A percentile compares a stretch with the other conserved stretches of the same genome.
Conservation (phyloP, 2,329 filamentous ascomycete species). For the Penicillium sp. region DNA sequence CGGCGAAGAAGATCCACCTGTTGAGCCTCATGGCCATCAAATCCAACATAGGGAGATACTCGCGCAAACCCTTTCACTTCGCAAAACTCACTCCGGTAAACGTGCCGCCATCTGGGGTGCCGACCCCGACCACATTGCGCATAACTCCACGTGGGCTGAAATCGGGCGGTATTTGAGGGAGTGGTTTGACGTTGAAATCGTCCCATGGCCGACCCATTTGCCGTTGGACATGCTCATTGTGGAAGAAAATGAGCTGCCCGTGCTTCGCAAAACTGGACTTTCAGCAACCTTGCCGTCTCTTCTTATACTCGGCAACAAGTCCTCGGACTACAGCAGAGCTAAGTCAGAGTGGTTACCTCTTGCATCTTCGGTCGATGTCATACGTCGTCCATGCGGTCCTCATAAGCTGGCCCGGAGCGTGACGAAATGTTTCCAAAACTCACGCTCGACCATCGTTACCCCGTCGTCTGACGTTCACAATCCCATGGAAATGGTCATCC, state of each 20-base stretch:
- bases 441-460: slow-evolving; percentile 8
- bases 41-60: slow-evolving; percentile 24
- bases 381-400: slow-evolving; percentile 41
- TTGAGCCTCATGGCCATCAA: slow-evolving; percentile 18
- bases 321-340: slow-evolving; percentile 34
- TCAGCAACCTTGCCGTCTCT: slow-evolving; percentile 29
- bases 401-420: slow-evolving; percentile 42
- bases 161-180: slow-evolving; percentile 34
- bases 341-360: slow-evolving; percentile 29
- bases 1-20: slow-evolving; percentile 24
- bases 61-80: slow-evolving; percentile 25
- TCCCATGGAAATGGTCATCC: slow-evolving; percentile 16
- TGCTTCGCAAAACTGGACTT: slow-evolving; percentile 15
- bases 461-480: slow-evolving; percentile 12
- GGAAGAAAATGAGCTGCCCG: slow-evolving; percentile 29
- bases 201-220: slow-evolving; percentile 25
- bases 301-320: slow-evolving; percentile 38
- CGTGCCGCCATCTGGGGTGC: slow-evolving; percentile 32
- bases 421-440: slow-evolving; percentile 28
- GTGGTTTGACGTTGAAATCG: slow-evolving; percentile 39
- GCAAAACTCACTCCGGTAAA: slow-evolving; percentile 24
- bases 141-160: slow-evolving; percentile 26
- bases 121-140: slow-evolving; percentile 16
- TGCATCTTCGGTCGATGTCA: slow-evolving; percentile 37
- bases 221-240: slow-evolving; percentile 39